Base-by-base conservation (phyloP, 2,329 filamentous ascomycete genomes). In the Periconia digitata region DNA sequence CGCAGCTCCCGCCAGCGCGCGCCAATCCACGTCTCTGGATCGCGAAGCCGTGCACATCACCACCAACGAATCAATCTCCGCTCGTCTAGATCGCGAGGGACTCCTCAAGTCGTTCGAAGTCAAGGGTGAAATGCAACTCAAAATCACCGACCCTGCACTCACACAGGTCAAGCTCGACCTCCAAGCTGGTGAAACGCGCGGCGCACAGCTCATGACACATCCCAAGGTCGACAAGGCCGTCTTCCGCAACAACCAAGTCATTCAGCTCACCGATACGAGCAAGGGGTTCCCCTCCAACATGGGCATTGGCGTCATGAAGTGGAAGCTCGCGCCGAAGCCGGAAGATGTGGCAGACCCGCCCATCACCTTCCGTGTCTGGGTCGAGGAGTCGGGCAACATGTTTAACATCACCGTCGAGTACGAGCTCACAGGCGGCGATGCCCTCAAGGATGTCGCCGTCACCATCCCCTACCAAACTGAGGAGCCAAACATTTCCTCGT, bases 361-460 rank as follows among this genome's bases (percentile, higher is more conserved):
- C 7, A 94, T 99, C 64, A 94, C 89, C 32, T 97, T 99, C 72
- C 96, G 91, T 2, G 92, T 96, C 32, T 99, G 94, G 94, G 90
- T 95, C 51, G 96, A 96, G 74, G 91, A 92, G 72, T 87, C 89
- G 40, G 82, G 84, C 18, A 84, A 85, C 67, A 91, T 86, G 63
- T 95, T 87, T 72, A 95, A 89, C 56, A 84, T 99, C 66, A 99
- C 92, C 1, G 84, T 97, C 27, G 94, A 97, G 73, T 99, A 97
- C 70, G 94, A 99, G 72, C 82, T 96, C 50, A 92, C 89, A 0
- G 89, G 91, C 43, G 80, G 84, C 2, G 89, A 92, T 57, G 74
- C 83, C 12, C 78, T 99, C 50, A 87, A 85, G 55, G 91, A 97
- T 66, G 92, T 97, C 40, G 83, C 84, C 32, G 89, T 99, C 44